phyloP scores from a whole-genome alignment of 441 rosid species.

The Erodium texanum region DNA sequence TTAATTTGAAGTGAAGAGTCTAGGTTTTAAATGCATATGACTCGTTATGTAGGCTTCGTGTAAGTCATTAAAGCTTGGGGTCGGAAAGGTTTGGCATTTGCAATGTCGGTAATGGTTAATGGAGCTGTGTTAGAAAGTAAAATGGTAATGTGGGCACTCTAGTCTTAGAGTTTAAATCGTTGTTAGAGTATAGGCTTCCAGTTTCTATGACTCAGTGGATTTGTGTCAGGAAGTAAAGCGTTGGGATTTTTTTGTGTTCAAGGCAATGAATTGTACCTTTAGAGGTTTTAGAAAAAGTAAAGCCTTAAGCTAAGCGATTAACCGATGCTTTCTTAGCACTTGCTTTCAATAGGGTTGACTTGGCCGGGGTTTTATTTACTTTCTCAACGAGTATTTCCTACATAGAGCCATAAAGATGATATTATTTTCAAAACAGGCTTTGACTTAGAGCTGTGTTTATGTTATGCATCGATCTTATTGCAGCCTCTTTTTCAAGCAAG shows the following conservation, averaged over 20 bases:
- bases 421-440: no score
- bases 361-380: no score
- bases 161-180: no score
- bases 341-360: background rate
- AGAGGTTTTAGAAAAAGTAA: background rate
- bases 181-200: no score
- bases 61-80: background rate
- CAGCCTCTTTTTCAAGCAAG: conserved; percentile 20
- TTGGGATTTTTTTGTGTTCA: background rate
- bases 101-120: no score
- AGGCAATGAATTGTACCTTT: background rate
- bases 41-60: background rate
- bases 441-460: background rate
- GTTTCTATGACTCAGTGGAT: no score
- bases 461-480: background rate
- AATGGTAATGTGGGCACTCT: no score
- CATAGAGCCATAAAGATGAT: no score
- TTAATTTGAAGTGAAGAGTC: background rate
- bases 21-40: background rate
- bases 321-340: background rate
- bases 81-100: background rate
- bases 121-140: no score
- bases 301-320: background rate
- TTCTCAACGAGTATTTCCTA: no score
- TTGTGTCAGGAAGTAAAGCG: no score